phyloP scores from a whole-genome alignment of 768 basidiomycete species.

The Lactarius hatsudake region DNA sequence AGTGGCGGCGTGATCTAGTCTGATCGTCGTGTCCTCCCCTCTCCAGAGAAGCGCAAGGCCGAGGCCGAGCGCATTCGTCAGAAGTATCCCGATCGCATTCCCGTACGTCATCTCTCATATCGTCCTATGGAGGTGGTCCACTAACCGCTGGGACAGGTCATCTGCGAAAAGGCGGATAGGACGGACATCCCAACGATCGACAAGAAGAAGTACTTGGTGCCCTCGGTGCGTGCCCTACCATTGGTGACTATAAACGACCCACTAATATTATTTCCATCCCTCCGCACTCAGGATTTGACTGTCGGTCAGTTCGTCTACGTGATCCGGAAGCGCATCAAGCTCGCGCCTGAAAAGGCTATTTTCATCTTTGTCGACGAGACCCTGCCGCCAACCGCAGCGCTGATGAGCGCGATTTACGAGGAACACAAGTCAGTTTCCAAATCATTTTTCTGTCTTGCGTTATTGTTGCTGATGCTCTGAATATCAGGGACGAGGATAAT shows the following conservation, averaged over 20 bases:
- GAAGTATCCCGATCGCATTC: constrained; percentile 99
- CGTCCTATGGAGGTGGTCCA: constrained; percentile 1
- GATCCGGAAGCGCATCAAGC: constrained; percentile 99
- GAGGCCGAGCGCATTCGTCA: constrained; percentile 97
- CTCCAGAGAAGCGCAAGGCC: constrained; percentile 95
- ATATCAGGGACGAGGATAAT: constrained; percentile 92
- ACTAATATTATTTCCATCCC: constrained; percentile 12
- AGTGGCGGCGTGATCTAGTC: constrained; percentile 33
- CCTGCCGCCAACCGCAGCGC: constrained; percentile 92
- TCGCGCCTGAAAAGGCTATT: constrained; percentile 99
- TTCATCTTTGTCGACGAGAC: constrained; percentile 99
- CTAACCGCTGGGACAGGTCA: constrained; percentile 59
- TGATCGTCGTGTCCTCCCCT: constrained; percentile 36
- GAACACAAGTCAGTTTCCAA: constrained; percentile 81
- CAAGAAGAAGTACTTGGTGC: constrained; percentile 99
- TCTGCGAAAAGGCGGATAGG: constrained; percentile 98
- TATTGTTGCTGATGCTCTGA: not conserved
- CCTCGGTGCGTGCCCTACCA: constrained; percentile 62
- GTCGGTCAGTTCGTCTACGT: constrained; percentile 99
- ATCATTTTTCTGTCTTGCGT: constrained; percentile 1
- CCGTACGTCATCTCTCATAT: constrained; percentile 55
- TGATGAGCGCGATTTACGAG: constrained; percentile 99
- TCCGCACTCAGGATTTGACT: constrained; percentile 71
- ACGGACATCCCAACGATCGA: constrained; percentile 99
- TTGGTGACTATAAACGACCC: constrained; percentile 1